Evolutionary conservation across 352 stramenopile genomes (phyloP).

Genomic region (Globisporangium alternatum): DNA sequence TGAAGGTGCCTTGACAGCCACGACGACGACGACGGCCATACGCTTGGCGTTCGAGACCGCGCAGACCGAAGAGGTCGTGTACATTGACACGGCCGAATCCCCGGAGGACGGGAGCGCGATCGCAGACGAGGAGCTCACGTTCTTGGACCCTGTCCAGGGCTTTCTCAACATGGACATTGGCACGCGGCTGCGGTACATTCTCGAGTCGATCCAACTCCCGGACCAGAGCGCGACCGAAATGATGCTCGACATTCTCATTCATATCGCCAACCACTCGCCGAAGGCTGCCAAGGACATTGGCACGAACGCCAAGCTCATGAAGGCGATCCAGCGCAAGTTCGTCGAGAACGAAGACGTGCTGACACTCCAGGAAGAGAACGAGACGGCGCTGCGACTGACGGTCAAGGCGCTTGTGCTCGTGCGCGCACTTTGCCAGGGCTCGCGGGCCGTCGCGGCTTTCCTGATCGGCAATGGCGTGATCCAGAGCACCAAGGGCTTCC

Average conservation of each 20-base stretch:
- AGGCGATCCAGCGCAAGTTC: constrained; percentile 43
- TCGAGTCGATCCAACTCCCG: constrained; percentile 43
- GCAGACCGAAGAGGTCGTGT: constrained; percentile 34
- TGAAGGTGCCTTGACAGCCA: neutral
- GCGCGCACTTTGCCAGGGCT: constrained; percentile 43
- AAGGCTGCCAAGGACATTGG: constrained; percentile 40
- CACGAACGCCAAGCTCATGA: constrained; percentile 40
- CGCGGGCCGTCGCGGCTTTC: constrained; percentile 34
- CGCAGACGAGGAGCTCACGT: constrained; percentile 48
- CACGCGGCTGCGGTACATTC: constrained; percentile 46
- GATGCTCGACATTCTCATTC: constrained; percentile 55
- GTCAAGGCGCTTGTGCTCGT: constrained; percentile 43
- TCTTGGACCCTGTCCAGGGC: constrained; percentile 53
- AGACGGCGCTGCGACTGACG: constrained; percentile 35
- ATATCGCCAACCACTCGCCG: constrained; percentile 49
- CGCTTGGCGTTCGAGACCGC: constrained; percentile 11
- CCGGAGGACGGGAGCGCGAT: constrained; percentile 37
- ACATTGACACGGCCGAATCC: constrained; percentile 43
- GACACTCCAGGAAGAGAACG: constrained; percentile 23
- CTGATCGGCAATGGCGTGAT: constrained; percentile 45
- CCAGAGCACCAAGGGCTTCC: constrained; percentile 57
- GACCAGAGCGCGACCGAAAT: constrained; percentile 40
- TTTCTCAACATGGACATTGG: constrained; percentile 57
- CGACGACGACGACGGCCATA: neutral
- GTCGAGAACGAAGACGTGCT: constrained; percentile 50